phyloP scores from a whole-genome alignment of 352 stramenopile genomes.

The Phytopythium litorale region DNA sequence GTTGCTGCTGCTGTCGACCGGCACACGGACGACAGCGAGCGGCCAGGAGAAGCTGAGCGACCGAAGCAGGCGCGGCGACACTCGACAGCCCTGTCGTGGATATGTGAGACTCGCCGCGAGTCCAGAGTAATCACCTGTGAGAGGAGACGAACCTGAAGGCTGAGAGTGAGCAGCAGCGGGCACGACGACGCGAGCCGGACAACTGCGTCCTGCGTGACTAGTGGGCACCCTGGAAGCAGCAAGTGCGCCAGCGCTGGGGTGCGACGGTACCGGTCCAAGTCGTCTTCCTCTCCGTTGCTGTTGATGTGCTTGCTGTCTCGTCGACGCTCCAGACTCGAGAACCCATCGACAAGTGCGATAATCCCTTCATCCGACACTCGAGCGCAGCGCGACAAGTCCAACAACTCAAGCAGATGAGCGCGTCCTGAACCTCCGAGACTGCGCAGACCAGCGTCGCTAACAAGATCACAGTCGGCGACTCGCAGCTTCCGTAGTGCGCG shows the following conservation, averaged over 20 bases:
- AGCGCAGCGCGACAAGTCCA: constrained; percentile 56
- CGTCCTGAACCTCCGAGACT: constrained; percentile 30
- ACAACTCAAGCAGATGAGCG: constrained; percentile 54
- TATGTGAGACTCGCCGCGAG: neutral
- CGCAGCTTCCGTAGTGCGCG: constrained; percentile 37
- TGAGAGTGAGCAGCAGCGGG: constrained; percentile 66
- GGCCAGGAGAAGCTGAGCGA: constrained; percentile 67
- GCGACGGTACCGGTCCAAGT: constrained; percentile 4
- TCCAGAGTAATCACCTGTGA: neutral
- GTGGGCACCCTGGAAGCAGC: constrained; percentile 47
- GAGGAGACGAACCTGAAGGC: constrained; percentile 25
- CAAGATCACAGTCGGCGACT: constrained; percentile 55
- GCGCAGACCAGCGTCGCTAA: constrained; percentile 53
- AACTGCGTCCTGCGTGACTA: constrained; percentile 64
- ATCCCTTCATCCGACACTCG: constrained; percentile 54
- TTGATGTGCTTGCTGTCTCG: neutral
- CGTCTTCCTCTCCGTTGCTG: neutral
- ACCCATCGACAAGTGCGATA: constrained; percentile 44
- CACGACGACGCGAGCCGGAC: constrained; percentile 55
- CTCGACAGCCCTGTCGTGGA: constrained; percentile 36
- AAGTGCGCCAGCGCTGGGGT: constrained; percentile 47
- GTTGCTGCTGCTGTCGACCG: constrained; percentile 12
- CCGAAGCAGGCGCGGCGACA: constrained; percentile 54
- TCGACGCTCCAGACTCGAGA: constrained; percentile 11
- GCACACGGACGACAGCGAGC: constrained; percentile 47